These are phyloP conservation scores for Vitis hybrid DNA, from an alignment of 177 flowering plant species.

Conservation along the genomic window DNA sequence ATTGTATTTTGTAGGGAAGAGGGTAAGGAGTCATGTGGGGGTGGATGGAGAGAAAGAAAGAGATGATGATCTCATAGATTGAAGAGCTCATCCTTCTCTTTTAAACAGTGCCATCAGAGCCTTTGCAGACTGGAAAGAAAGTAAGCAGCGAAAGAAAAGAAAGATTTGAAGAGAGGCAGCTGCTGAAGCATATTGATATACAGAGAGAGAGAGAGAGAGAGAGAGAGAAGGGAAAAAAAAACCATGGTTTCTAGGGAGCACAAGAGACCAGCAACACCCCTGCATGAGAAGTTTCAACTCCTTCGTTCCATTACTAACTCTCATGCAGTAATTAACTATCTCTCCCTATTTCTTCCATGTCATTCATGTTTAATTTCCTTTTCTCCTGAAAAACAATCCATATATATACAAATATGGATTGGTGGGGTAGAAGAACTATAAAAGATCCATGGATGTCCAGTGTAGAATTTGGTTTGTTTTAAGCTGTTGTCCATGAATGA, in stretches of 20 bases:
- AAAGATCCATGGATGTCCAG: too few relatives aligned
- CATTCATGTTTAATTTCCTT: not conserved
- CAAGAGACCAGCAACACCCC: constrained; percentile 47
- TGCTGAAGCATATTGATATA: too few relatives aligned
- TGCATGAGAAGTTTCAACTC: constrained; percentile 88
- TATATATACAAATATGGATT: not conserved
- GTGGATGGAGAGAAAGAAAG: constrained; percentile 9
- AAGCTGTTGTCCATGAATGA: too few relatives aligned
- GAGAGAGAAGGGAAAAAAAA: not conserved
- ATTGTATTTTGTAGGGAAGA: constrained; percentile 16
- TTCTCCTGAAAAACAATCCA: not conserved
- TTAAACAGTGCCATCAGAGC: constrained; percentile 15
- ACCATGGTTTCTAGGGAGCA: constrained; percentile 80
- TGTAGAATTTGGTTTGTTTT: too few relatives aligned
- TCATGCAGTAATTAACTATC: constrained; percentile 68
- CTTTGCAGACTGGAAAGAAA: constrained; percentile 1
- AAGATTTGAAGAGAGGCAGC: too few relatives aligned
- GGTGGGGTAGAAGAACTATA: not conserved
- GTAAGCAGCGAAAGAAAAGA: not conserved
- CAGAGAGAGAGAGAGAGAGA: constrained; percentile 14
- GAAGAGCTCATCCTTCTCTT: constrained; percentile 34
- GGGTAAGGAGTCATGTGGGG: constrained; percentile 41
- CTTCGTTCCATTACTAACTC: constrained; percentile 90
- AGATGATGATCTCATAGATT: constrained; percentile 44
- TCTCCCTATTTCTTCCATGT: not conserved